Base-by-base conservation (phyloP, 768 basidiomycete species). In the Mycena kentingensis region DNA sequence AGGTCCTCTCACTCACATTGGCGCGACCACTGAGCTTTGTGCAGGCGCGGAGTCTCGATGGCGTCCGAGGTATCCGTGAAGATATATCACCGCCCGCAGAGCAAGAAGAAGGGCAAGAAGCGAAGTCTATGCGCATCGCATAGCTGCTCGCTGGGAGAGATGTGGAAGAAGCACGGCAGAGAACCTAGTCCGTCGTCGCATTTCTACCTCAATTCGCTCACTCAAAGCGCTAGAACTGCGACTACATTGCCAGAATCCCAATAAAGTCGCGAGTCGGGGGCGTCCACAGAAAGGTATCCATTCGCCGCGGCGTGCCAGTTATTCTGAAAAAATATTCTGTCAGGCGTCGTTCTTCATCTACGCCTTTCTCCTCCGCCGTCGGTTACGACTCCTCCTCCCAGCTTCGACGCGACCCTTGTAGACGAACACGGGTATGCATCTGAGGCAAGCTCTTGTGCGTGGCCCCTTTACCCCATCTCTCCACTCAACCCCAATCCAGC, bases 101-200 rank as follows among this genome's bases (percentile, higher is more conserved):
- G 78, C 63, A 90, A 87, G 73, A 80, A 83, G 66, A 87, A 83
- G 64, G 65, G 70, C 22, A 83, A 80, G 60, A 83, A 76, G 61
- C 75, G 77, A 1, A 76, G 68, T 32, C 70, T 86, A 3, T 77
- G 88, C 0, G 87, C 81, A 0, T 76, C 70, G 0, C 73, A 78
- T 0, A 67, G 69, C 8, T 72, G 81, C 58, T 73, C 81, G 1
- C 63, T 89, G 2, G 75, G 73, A 4, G 86, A 86, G 32, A 63
- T 85, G 34, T 46, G 76, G 31, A 80, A 74, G 55, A 77, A 70
- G 58, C 79, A 82, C 46, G 77, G 75, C 12, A 55, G 60, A 12
- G 76, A 76, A 10, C 67, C 67, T 18, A 74, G 83, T 84, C 51
- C 57, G 78, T 70, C 16, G 47, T 21, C 6, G 16, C 26, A 24